A percentile compares a stretch with the other conserved stretches of the same genome.
These are phyloP conservation scores for Insectozyma bohioensis DNA, from an alignment of 1,139 yeast genomes.

Conservation along the genomic window DNA sequence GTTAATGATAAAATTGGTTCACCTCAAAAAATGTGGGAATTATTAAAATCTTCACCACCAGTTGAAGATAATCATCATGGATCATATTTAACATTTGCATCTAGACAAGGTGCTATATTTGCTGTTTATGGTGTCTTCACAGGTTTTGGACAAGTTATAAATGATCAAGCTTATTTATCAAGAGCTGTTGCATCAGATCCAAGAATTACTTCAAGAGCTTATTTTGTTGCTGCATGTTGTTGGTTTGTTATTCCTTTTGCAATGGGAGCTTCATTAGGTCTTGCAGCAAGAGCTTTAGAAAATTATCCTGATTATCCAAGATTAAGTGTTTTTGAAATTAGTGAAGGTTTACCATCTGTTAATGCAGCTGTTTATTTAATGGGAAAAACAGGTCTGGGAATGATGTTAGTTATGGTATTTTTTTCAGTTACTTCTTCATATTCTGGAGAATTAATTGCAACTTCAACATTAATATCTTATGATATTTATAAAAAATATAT, in stretches of 20 bases:
- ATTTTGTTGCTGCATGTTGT: constrained; percentile 42
- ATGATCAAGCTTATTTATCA: constrained; percentile 58
- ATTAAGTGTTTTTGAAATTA: constrained; percentile 21
- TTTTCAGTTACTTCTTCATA: constrained; percentile 50
- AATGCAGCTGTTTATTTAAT: constrained; percentile 41
- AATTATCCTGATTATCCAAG: constrained; percentile 27
- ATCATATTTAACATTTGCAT: constrained; percentile 45
- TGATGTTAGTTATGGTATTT: constrained; percentile 46
- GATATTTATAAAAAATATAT: constrained; percentile 48
- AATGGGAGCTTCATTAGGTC: constrained; percentile 44
- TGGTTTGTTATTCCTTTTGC: constrained; percentile 43
- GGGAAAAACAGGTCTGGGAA: constrained; percentile 45
- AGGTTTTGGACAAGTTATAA: constrained; percentile 66
- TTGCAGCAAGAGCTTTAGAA: constrained; percentile 33
- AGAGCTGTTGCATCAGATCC: constrained; percentile 33
- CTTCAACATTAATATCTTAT: constrained; percentile 45
- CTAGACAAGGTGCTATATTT: constrained; percentile 40
- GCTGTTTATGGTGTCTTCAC: constrained; percentile 31
- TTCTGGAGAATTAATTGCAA: constrained; percentile 49
- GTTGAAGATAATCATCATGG: constrained; percentile 47
- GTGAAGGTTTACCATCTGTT: constrained; percentile 44
- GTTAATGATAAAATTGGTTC: constrained; percentile 45
- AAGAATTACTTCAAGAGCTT: constrained; percentile 39
- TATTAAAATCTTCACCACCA: constrained; percentile 38
- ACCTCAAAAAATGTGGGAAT: constrained; percentile 45